phyloP scores from a whole-genome alignment of 371 early-diverging fungal genomes.

The Mortierella sp. region DNA sequence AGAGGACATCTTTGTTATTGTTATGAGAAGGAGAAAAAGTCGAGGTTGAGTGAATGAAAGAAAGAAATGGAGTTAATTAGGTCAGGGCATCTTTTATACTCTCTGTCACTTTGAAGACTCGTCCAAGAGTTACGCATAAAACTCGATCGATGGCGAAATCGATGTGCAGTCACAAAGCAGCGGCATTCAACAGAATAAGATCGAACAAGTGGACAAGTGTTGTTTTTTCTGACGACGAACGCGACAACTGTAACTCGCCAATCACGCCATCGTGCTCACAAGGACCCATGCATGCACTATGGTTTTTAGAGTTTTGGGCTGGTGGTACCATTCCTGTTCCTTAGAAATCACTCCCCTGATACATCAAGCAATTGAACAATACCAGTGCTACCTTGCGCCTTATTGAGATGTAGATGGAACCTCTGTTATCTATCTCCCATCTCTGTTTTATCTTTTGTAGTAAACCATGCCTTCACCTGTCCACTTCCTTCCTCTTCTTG shows the following conservation, averaged over 20 bases:
- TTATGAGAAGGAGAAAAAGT: neutral
- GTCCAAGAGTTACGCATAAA: neutral
- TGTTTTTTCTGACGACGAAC: neutral
- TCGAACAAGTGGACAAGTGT: neutral
- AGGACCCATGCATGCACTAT: neutral
- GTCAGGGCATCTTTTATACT: constrained; percentile 1
- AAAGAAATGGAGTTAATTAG: neutral
- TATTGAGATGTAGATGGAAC: neutral
- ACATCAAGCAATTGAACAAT: too few species aligned
- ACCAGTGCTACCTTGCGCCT: neutral
- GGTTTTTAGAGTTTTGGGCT: neutral
- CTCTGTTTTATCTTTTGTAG: too few species aligned
- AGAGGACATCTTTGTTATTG: constrained; percentile 26
- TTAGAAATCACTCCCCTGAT: too few species aligned
- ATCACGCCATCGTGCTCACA: constrained; percentile 10
- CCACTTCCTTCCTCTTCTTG: too few species aligned
- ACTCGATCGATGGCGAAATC: constrained; percentile 9
- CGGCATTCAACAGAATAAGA: neutral
- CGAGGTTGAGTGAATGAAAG: neutral
- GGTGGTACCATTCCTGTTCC: neutral
- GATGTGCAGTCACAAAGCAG: constrained; percentile 6
- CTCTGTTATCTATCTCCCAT: too few species aligned
- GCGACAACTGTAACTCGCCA: too few species aligned
- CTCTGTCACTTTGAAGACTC: neutral
- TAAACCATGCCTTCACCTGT: too few species aligned